Base-by-base conservation (phyloP, 352 stramenopile genomes). In the Phytophthora sansomeana region DNA sequence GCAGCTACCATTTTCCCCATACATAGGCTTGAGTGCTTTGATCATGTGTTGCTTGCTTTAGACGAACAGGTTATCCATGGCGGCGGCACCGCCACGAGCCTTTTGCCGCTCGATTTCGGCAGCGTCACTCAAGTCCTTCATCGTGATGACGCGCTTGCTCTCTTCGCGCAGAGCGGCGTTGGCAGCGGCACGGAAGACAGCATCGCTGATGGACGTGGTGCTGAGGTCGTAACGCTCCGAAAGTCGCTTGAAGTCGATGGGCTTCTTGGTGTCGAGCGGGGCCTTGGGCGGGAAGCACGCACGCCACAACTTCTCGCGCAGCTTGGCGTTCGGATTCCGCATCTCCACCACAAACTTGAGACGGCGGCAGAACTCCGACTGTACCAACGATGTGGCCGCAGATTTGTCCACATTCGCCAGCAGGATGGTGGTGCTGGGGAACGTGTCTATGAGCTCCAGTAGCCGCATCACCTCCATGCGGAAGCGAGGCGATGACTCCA, bases 311-410 rank as follows among this genome's bases (percentile, higher is more conserved):
- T 88, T 76, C 54, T 86, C 81, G 26, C 87, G 85, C 58, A 95
- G 70, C 65, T 79, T 80, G 8, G 83, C 63, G 67, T 86, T 93
- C 28, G 87, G 87, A 51, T 86, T 85, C 28, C 83, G 80, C 85
- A 95, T 92, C 74, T 95, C 85, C 32, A 95, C 77, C n/a, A 95
- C 66, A 59, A 95, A 95, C 69, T 93, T 95, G 52, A 95, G 69
- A 24, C 80, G 77, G n/a, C 85, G 81, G 17, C 65, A 80, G 48
- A 93, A 82, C 48, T 95, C 87, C 47, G 85, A 89, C 62, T 89
- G 74, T 28, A 87, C 41, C 28, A 92, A 47, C 59, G 82, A 73
- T 17, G 80, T 51, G 8, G 77, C 44, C 5, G 72, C 67, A 6
- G 78, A 68, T 50, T 80, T 81, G 42, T 91, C 78, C 38, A 94